Conservation (phyloP, 148 eudicot genomes). For the Rheum nobile region DNA sequence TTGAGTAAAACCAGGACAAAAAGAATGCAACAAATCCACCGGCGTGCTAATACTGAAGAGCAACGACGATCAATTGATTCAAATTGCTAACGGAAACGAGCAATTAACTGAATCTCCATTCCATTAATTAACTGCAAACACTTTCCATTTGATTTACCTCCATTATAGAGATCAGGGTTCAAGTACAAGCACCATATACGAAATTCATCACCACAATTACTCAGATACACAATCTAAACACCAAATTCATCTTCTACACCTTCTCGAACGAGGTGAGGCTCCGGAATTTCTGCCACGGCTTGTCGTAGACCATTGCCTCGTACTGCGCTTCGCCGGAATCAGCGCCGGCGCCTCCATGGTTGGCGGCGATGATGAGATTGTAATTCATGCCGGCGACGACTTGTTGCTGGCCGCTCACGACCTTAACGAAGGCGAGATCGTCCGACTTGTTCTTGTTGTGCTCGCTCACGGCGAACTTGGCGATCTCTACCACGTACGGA, state of each 20-base stretch:
- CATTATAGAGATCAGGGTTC: not conserved
- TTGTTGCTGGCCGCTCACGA: slow-evolving; percentile 29
- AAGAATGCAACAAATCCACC: not conserved
- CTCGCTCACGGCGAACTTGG: slow-evolving; percentile 32
- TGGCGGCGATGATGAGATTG: slow-evolving; percentile 26
- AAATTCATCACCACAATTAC: not conserved
- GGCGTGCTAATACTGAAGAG: not conserved
- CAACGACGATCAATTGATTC: not conserved
- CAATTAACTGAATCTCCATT: not conserved
- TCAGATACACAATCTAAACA: not conserved
- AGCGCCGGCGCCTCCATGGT: too few species aligned
- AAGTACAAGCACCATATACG: not conserved
- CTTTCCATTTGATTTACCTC: too few species aligned
- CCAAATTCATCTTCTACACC: slow-evolving; percentile 1
- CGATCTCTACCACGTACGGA: slow-evolving; percentile 34
- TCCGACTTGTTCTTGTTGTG: slow-evolving; percentile 21
- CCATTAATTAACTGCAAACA: not conserved
- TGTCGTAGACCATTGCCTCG: slow-evolving; percentile 32
- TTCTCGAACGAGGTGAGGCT: slow-evolving; percentile 24
- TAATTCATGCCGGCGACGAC: slow-evolving; percentile 46
- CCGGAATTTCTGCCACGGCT: slow-evolving; percentile 25
- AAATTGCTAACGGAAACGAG: not conserved
- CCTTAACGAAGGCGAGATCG: slow-evolving; percentile 8
- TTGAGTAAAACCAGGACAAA: too few species aligned
- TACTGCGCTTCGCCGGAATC: slow-evolving; percentile 15